Base-by-base conservation (phyloP, 2,329 filamentous ascomycete species). In the Aureobasidium subglaciale region DNA sequence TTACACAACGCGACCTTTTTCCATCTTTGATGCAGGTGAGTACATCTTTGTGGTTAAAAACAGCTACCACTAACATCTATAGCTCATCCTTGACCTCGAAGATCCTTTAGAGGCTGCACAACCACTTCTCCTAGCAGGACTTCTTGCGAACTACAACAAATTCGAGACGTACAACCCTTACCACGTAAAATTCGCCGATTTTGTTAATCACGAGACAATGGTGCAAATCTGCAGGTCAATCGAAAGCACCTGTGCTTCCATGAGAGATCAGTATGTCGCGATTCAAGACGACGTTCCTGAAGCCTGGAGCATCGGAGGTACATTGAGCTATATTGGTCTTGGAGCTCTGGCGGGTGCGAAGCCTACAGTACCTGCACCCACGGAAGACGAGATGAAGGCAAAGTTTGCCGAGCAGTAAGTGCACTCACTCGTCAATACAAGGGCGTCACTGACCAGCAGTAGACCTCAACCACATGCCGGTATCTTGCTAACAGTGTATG, bases 161-260 rank as follows among this genome's bases (percentile, higher is more conserved):
- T 99, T 99, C 66, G 93, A 99, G 71, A 92, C 95, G 56, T 91
- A 96, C 68, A 99, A 99, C 63, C 92, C 92, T 0, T 99, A 99
- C 65, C 87, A 93, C 64, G 76, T 95, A 60, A 87, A 92, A 25
- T 79, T 99, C 15, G 90, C 92, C 64, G 91, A 97, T 69, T 97
- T 97, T 70, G 90, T 96, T 64, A 96, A 99, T 67, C 91, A 97
- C 66, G 76, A 79, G 0, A 86, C 87, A 2, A 96, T 97, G 64
- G 81, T 86, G 58, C 89, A 88, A 65, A 88, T 96, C 60, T 83
- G 95, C 41, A 77, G 77, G 48, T 87, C 86, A 56, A 81, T 96
- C 20, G 90, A 90, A 2, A 75, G 81, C 56, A 85, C 87, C 0
- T 95, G 88, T 64, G 76, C 79, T 48, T 74, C 72, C 5, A 70